Evolutionary conservation across 352 stramenopile species (phyloP).

Genomic region (Blastocystis sp.): DNA sequence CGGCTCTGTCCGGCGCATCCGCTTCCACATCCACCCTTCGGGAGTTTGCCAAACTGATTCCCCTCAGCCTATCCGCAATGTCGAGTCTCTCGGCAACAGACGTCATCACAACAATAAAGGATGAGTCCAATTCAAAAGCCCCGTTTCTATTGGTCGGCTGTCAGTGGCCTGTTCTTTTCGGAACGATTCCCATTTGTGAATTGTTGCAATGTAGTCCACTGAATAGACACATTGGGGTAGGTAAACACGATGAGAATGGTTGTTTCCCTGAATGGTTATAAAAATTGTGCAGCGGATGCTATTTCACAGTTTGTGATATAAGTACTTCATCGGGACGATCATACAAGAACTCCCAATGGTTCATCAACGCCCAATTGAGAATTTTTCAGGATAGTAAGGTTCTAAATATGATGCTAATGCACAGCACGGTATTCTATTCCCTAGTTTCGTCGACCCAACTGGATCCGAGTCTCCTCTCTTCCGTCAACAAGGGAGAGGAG

Average conservation of each 20-base stretch:
- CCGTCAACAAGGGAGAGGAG: not conserved
- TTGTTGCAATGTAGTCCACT: no score
- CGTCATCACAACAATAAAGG: conserved; percentile 1
- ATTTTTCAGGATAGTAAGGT: not conserved
- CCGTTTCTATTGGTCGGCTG: not conserved
- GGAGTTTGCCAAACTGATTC: not conserved
- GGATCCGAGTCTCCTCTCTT: not conserved
- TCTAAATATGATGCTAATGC: not conserved
- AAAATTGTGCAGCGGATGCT: no score
- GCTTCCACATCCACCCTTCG: not conserved
- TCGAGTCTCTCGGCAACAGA: conserved; percentile 19
- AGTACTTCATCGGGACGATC: not conserved
- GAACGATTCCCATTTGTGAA: not conserved
- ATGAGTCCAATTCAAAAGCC: not conserved
- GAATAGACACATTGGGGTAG: no score
- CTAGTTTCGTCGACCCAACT: not conserved
- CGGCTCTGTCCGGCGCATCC: not conserved
- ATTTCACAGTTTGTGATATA: no score
- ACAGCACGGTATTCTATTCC: not conserved
- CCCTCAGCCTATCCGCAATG: conserved; percentile 9
- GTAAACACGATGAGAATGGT: no score
- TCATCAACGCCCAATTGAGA: not conserved
- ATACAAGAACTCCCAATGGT: not conserved
- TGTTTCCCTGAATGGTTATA: no score
- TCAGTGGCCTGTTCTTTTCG: not conserved